These are phyloP conservation scores for Iris macrosiphon DNA, from an alignment of 106 monocot species.

Conservation along the genomic window DNA sequence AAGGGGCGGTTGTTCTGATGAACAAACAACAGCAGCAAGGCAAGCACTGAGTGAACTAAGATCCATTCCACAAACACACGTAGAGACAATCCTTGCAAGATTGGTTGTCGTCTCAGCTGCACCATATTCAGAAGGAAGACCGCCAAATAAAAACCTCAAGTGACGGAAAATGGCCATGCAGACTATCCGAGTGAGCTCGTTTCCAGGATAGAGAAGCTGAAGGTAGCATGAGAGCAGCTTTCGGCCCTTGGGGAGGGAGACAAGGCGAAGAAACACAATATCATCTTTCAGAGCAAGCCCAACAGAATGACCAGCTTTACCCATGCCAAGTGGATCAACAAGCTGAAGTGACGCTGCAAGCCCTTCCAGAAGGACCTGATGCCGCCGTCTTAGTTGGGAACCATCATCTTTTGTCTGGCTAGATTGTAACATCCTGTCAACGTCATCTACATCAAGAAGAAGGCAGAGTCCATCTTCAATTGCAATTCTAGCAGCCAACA, in stretches of 20 bases:
- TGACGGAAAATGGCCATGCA: slow-evolving; percentile 96
- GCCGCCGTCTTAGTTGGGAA: slow-evolving; percentile 51
- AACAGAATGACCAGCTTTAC: slow-evolving; percentile 39
- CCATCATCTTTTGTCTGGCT: slow-evolving; percentile 58
- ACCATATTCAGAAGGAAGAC: slow-evolving; percentile 44
- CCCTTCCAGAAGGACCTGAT: slow-evolving; percentile 68
- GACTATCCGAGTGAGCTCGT: slow-evolving; percentile 61
- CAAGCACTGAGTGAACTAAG: slow-evolving; percentile 80
- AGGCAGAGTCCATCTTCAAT: slow-evolving; percentile 82
- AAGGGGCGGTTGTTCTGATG: slow-evolving; percentile 91
- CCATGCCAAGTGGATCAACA: slow-evolving; percentile 68
- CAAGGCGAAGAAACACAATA: slow-evolving; percentile 71
- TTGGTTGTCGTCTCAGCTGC: slow-evolving; percentile 53
- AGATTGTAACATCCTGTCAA: slow-evolving; percentile 60
- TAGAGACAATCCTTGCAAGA: slow-evolving; percentile 54
- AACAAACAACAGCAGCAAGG: slow-evolving; percentile 91
- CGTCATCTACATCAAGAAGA: slow-evolving; percentile 92
- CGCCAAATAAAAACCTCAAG: slow-evolving; percentile 76
- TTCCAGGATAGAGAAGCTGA: slow-evolving; percentile 54
- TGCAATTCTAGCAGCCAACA: slow-evolving; percentile 79
- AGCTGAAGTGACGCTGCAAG: slow-evolving; percentile 88
- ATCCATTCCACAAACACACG: slow-evolving; percentile 61
- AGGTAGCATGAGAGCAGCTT: slow-evolving; percentile 78
- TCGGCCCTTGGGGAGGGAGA: slow-evolving; percentile 74
- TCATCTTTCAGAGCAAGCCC: slow-evolving; percentile 76